Evolutionary conservation across 306 rosid genomes (phyloP).

Genomic region (Vicia villosa): DNA sequence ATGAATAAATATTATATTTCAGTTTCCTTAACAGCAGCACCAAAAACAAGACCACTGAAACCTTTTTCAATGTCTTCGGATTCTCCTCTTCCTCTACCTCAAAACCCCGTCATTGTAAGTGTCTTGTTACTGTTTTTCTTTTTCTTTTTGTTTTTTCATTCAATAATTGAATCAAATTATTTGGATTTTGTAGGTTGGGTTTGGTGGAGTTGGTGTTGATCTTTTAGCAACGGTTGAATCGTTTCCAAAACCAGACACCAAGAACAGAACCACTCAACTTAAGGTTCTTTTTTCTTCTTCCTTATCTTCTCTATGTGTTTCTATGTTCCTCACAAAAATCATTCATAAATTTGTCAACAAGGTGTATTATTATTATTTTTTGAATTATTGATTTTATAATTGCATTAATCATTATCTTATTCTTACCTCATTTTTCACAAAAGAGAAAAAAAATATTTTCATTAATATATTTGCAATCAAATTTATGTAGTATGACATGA

Average conservation of each 20-base stretch:
- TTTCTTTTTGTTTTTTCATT: neutral
- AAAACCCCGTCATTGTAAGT: constrained; percentile 61
- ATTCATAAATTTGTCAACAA: neutral
- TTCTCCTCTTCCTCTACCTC: constrained; percentile 49
- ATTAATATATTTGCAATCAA: neutral
- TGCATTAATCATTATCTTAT: neutral
- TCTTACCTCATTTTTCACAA: neutral
- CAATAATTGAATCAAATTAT: neutral
- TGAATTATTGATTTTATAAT: neutral
- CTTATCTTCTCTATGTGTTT: neutral
- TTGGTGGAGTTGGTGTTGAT: constrained; percentile 64
- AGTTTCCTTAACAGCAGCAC: neutral
- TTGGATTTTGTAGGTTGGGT: constrained; percentile 59
- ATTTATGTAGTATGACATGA: neutral
- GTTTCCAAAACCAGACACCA: constrained; percentile 79
- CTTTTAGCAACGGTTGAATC: constrained; percentile 62
- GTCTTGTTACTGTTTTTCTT: neutral
- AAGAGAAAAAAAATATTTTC: too few relatives aligned
- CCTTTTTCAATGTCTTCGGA: constrained; percentile 45
- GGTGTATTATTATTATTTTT: neutral
- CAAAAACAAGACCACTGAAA: neutral
- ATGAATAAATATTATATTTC: neutral
- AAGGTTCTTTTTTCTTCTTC: constrained; percentile 38
- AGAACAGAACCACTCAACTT: constrained; percentile 69
- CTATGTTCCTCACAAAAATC: neutral